Percentiles rank a stretch among this genome's conserved stretches.
Evolutionary conservation across 257 asterid genomes (phyloP).

Genomic region (Orobanche coerulescens): DNA sequence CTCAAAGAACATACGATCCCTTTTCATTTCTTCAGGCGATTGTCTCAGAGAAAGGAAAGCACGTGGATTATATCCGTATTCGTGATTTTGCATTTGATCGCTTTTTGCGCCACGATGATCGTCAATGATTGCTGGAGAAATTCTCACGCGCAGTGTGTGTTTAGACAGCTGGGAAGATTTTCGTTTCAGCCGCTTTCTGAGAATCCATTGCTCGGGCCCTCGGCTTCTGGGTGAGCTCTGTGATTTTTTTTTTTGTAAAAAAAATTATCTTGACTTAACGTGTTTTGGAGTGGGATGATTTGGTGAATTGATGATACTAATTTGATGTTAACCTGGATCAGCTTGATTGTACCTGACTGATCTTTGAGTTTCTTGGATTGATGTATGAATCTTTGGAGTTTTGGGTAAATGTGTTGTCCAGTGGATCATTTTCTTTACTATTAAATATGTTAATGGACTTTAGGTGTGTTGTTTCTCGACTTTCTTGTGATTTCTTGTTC

Average conservation of each 20-base stretch:
- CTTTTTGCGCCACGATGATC: conserved; percentile 57
- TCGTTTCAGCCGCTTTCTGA: conserved; percentile 81
- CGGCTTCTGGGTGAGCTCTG: conserved; percentile 65
- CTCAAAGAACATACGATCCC: conserved; percentile 44
- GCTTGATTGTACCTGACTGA: background rate
- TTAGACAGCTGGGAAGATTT: conserved; percentile 53
- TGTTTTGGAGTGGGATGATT: background rate
- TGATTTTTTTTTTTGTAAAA: background rate
- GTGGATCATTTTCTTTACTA: background rate
- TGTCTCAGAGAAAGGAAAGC: conserved; percentile 54
- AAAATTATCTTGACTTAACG: background rate
- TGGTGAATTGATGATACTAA: background rate
- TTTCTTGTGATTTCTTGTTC: background rate
- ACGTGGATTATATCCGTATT: conserved; percentile 71
- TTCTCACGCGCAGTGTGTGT: conserved; percentile 54
- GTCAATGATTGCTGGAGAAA: conserved; percentile 68
- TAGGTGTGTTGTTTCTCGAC: too few species aligned
- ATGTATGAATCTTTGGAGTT: background rate
- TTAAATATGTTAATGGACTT: too few species aligned
- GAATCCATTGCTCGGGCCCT: conserved; percentile 88
- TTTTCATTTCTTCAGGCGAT: conserved; percentile 64
- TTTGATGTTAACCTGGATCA: background rate
- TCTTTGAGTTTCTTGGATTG: background rate
- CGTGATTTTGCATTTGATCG: conserved; percentile 61
- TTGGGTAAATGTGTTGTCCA: background rate